Evolutionary conservation across 305 asterid genomes (phyloP).

Genomic region (Andrographis paniculata): DNA sequence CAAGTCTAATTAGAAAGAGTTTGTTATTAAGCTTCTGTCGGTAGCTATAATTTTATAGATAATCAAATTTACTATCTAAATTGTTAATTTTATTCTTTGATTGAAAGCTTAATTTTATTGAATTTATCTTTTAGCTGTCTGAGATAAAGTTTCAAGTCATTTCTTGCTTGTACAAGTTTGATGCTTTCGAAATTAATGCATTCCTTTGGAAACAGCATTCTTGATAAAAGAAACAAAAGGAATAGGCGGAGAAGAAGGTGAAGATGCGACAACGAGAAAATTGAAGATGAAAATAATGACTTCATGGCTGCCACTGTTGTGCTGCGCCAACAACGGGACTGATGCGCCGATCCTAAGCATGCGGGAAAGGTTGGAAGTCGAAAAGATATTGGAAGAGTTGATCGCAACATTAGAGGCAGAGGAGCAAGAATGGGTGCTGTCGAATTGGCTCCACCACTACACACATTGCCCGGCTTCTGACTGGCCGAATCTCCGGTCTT

Average conservation of each 20-base stretch:
- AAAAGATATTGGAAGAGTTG: constrained; percentile 45
- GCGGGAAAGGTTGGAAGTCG: constrained; percentile 56
- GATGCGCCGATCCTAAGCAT: constrained; percentile 55
- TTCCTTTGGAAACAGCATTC: constrained; percentile 70
- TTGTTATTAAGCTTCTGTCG: no score
- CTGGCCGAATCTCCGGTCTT: constrained; percentile 77
- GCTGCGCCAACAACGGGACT: constrained; percentile 62
- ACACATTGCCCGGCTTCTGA: constrained; percentile 68
- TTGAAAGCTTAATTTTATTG: no score
- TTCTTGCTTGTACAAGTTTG: no score
- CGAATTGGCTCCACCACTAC: constrained; percentile 88
- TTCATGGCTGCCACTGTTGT: constrained; percentile 79
- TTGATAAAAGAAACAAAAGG: constrained; percentile 61
- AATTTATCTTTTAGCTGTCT: no score
- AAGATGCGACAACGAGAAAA: constrained; percentile 30
- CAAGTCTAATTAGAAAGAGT: no score
- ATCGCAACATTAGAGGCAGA: constrained; percentile 39
- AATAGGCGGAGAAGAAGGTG: constrained; percentile 23
- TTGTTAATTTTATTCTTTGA: no score
- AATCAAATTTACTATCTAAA: no score
- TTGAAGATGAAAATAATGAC: constrained; percentile 51
- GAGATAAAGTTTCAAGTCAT: no score
- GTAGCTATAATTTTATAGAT: no score
- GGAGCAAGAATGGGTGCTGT: constrained; percentile 74
- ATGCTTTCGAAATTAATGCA: no score